Evolutionary conservation across 2,329 filamentous ascomycete genomes (phyloP).

Genomic region (Phaeophleospora eucalypticola): DNA sequence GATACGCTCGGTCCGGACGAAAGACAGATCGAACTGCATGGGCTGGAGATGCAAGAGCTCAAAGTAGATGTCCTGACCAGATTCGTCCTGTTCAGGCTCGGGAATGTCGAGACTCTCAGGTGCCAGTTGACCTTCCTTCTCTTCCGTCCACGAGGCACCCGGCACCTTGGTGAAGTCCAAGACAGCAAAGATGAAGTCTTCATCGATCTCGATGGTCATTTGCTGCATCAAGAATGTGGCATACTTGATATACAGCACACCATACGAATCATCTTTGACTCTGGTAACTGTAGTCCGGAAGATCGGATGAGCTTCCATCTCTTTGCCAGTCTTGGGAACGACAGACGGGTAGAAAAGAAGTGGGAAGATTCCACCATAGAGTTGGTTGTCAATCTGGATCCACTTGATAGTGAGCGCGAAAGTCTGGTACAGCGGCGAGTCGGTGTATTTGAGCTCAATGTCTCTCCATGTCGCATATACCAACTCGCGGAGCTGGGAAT

Average conservation of each 20-base stretch:
- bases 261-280: constrained; percentile 97
- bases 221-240: constrained; percentile 90
- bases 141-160: constrained; percentile 80
- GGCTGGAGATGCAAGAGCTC: constrained; percentile 95
- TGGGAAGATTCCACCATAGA: constrained; percentile 97
- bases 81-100: constrained; percentile 78
- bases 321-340: constrained; percentile 92
- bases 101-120: constrained; percentile 89
- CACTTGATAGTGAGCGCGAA: constrained; percentile 89
- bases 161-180: constrained; percentile 92
- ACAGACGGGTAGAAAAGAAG: constrained; percentile 97
- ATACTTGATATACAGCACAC: constrained; percentile 97
- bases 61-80: constrained; percentile 94
- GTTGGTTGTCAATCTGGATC: constrained; percentile 98
- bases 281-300: constrained; percentile 86
- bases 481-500: constrained; percentile 83
- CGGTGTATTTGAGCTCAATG: constrained; percentile 83
- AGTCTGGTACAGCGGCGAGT: constrained; percentile 91
- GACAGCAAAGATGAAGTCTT: constrained; percentile 95
- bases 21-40: constrained; percentile 95
- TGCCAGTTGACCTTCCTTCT: constrained; percentile 78
- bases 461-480: constrained; percentile 92
- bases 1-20: constrained; percentile 92
- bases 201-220: constrained; percentile 96
- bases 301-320: constrained; percentile 93